Percentiles rank a stretch among this genome's conserved stretches.
These are phyloP conservation scores for Sphagnum fallax DNA, from an alignment of 228 moss, liverwort and hornwort genomes.

Conservation along the genomic window DNA sequence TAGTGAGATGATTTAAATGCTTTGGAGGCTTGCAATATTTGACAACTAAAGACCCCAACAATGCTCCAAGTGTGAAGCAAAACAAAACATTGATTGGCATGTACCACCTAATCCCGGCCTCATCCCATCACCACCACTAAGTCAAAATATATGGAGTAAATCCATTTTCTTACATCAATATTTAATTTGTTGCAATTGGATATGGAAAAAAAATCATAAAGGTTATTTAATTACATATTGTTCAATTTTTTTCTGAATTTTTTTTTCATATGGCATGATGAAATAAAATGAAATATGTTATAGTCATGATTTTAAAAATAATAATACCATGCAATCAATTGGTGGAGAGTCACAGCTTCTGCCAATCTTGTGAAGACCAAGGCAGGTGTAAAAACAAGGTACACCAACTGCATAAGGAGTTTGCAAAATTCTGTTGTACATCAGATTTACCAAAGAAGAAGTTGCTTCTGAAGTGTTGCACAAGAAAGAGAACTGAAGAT, in stretches of 20 bases:
- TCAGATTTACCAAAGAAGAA: too few relatives aligned
- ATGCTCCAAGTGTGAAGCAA: constrained; percentile 23
- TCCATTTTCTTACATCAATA: too few relatives aligned
- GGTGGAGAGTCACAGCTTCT: constrained; percentile 37
- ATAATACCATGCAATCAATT: constrained; percentile 47
- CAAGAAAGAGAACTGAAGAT: not conserved
- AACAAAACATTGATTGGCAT: constrained; percentile 44
- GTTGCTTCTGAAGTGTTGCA: not conserved
- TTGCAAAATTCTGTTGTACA: too few relatives aligned
- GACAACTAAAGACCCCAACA: constrained; percentile 27
- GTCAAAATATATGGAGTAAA: too few relatives aligned
- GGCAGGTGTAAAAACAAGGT: constrained; percentile 57
- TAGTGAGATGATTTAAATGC: constrained; percentile 27
- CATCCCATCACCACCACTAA: too few relatives aligned
- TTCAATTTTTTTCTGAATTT: too few relatives aligned
- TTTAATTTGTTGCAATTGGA: not conserved
- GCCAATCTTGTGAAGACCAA: constrained; percentile 57
- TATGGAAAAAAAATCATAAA: too few relatives aligned
- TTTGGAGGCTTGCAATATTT: constrained; percentile 35
- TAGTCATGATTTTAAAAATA: too few relatives aligned
- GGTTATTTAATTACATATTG: too few relatives aligned
- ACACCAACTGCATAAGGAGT: constrained; percentile 38
- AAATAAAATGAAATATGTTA: too few relatives aligned
- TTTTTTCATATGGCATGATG: too few relatives aligned
- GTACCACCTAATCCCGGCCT: constrained; percentile 34